Evolutionary conservation across 2,329 filamentous ascomycete genomes (phyloP).

Genomic region (Myriosclerotinia duriaeana): DNA sequence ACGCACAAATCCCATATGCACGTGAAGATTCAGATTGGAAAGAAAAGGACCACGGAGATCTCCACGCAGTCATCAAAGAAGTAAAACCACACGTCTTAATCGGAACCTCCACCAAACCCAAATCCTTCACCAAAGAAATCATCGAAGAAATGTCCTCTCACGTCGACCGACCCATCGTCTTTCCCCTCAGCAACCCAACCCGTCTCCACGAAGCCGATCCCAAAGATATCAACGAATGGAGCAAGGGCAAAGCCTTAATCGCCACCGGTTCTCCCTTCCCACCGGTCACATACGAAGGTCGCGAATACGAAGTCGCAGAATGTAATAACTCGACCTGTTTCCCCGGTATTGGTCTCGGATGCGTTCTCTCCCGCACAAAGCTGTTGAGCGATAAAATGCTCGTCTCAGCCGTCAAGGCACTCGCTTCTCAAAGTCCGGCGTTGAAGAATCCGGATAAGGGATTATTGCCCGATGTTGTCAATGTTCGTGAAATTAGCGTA

Average conservation of each 20-base stretch:
- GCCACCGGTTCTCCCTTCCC: slow-evolving; percentile 83
- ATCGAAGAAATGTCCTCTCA: slow-evolving; percentile 74
- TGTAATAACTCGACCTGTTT: slow-evolving; percentile 89
- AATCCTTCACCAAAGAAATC: slow-evolving; percentile 71
- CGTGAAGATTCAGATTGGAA: slow-evolving; percentile 65
- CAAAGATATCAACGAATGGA: slow-evolving; percentile 74
- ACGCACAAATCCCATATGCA: slow-evolving; percentile 66
- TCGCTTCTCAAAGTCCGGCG: slow-evolving; percentile 71
- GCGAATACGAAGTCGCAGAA: slow-evolving; percentile 61
- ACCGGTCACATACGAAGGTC: slow-evolving; percentile 62
- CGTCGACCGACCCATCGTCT: slow-evolving; percentile 69
- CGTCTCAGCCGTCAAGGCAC: slow-evolving; percentile 72
- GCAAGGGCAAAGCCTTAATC: slow-evolving; percentile 71
- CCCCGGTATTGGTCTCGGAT: slow-evolving; percentile 80
- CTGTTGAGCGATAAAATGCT: slow-evolving; percentile 76
- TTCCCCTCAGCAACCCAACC: slow-evolving; percentile 85
- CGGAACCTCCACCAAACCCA: slow-evolving; percentile 77
- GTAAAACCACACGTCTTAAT: slow-evolving; percentile 80
- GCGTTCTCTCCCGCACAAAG: slow-evolving; percentile 66
- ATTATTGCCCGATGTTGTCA: slow-evolving; percentile 72
- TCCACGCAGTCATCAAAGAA: slow-evolving; percentile 66
- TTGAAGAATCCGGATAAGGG: slow-evolving; percentile 52
- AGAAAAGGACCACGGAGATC: slow-evolving; percentile 53
- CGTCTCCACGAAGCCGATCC: slow-evolving; percentile 79
- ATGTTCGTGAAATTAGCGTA: slow-evolving; percentile 74